Evolutionary conservation across 2,329 filamentous ascomycete species (phyloP).

Genomic region (Arthrobotrys pseudoclavata): DNA sequence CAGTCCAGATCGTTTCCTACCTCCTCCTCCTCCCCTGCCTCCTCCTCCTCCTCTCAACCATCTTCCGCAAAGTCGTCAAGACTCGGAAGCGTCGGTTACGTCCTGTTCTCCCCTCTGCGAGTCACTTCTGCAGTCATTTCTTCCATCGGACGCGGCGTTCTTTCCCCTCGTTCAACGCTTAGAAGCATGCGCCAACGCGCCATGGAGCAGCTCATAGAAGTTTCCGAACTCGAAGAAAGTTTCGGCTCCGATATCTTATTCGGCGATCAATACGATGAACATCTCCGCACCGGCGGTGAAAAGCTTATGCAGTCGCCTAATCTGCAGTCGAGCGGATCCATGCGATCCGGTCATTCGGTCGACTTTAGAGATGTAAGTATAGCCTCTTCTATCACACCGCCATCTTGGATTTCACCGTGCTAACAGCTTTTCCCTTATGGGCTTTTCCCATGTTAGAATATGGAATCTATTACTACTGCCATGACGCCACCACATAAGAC

Average conservation of each 20-base stretch:
- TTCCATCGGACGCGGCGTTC: constrained; percentile 48
- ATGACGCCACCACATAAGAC: constrained; percentile 35
- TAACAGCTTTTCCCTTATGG: constrained; percentile 35
- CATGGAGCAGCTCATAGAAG: constrained; percentile 56
- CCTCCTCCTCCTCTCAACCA: constrained; percentile 26
- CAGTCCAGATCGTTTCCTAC: constrained; percentile 27
- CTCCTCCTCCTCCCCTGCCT: constrained; percentile 33
- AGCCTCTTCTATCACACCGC: constrained; percentile 19
- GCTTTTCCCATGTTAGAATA: constrained; percentile 38
- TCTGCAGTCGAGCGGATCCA: constrained; percentile 29
- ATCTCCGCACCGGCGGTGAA: constrained; percentile 49
- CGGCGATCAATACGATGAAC: constrained; percentile 58
- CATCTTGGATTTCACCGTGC: constrained; percentile 33
- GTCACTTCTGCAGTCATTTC: constrained; percentile 52
- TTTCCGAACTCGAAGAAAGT: constrained; percentile 56
- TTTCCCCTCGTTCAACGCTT: constrained; percentile 51
- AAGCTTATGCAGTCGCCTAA: constrained; percentile 46
- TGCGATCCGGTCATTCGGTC: constrained; percentile 40
- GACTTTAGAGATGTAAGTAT: constrained; percentile 57
- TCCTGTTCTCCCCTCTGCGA: constrained; percentile 53
- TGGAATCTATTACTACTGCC: constrained; percentile 45
- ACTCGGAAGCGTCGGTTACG: constrained; percentile 44
- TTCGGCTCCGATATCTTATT: constrained; percentile 54
- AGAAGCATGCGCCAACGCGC: constrained; percentile 53
- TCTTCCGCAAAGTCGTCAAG: constrained; percentile 41